Conservation (phyloP, 768 basidiomycete species). For the Heimioporus sp. region DNA sequence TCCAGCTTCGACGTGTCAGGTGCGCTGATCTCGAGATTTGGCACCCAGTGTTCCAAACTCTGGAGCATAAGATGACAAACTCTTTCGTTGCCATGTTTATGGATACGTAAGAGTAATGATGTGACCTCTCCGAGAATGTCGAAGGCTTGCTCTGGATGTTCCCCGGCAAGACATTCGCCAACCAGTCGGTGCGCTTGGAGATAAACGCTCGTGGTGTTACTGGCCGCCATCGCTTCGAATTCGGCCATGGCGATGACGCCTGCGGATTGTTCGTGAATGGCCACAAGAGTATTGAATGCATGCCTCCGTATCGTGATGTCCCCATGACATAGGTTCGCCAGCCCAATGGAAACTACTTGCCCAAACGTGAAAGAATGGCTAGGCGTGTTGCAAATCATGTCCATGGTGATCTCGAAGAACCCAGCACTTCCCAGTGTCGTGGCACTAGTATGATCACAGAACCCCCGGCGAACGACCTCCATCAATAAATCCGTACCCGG, state of each 20-base stretch:
- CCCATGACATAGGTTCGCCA: slow-evolving; percentile 83
- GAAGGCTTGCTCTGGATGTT: slow-evolving; percentile 64
- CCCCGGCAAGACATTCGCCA: slow-evolving; percentile 74
- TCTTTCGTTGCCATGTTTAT: slow-evolving; percentile 45
- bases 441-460: slow-evolving; percentile 55
- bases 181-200: slow-evolving; percentile 77
- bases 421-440: slow-evolving; percentile 52
- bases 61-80: slow-evolving; percentile 65
- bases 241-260: slow-evolving; percentile 67
- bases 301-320: slow-evolving; percentile 60
- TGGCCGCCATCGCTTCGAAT: slow-evolving; percentile 72
- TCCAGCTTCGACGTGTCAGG: slow-evolving; percentile 38
- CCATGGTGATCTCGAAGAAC: slow-evolving; percentile 79
- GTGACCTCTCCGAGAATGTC: slow-evolving; percentile 70
- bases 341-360: slow-evolving; percentile 71
- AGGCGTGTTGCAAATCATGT: slow-evolving; percentile 56
- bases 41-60: slow-evolving; percentile 82
- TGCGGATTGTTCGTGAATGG: slow-evolving; percentile 64
- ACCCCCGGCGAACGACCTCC: slow-evolving; percentile 67
- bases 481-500: slow-evolving; percentile 55
- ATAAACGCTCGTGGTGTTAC: slow-evolving; percentile 72
- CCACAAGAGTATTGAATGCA: slow-evolving; percentile 76
- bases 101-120: slow-evolving; percentile 66
- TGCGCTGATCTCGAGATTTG: slow-evolving; percentile 58
- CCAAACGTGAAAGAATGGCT: slow-evolving; percentile 66